Base-by-base conservation (phyloP, 441 rosid species). In the Populus hybrid region DNA sequence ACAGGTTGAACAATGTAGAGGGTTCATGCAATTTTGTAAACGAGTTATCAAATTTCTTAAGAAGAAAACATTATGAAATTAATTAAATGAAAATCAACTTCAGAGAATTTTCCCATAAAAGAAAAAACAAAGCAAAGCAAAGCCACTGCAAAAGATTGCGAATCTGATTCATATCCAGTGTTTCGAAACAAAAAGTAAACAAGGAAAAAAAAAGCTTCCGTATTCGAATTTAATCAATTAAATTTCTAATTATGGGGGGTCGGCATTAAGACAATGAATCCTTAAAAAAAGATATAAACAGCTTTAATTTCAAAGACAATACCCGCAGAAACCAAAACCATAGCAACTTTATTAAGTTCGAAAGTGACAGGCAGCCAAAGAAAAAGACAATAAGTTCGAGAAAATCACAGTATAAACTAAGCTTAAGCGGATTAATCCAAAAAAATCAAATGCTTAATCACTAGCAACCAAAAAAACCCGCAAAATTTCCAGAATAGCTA, bases 231-330 rank as follows among this genome's bases (percentile, higher is more conserved):
- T 2, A 10, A 10, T 65, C 67, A 70, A 30, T 35, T 71, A 69
- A 4, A 10, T 35, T 76, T 64, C 40, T 57, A 71, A 65, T n/a
- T 61, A 16, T 7, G 69, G 81, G 81, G 20, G 78, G 79, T 2
- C n/a, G 67, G 50, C 67, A 78, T 40, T 28, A 63, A 81, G 70
- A 78, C 73, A 70, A 57, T 36, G 71, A 69, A 74, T 59, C 67
- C 65, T 59, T 75, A n/a, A 67, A 75, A 42, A 72, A 72, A 35
- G 10, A 38, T 42, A 32, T 28, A 65, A 70, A 18, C 80, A 71
- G 70, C 71, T 77, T 71, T 77, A 64, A 38, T 42, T 40, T 65
- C 68, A 12, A 64, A 71, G 50, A n/a, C 30, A 71, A 64, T 5
- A 57, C 20, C 74, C 40, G 63, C 75, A 12, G 79, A 76, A 76